Base-by-base conservation (phyloP, 306 rosid genomes). In the Corylus heterophylla region DNA sequence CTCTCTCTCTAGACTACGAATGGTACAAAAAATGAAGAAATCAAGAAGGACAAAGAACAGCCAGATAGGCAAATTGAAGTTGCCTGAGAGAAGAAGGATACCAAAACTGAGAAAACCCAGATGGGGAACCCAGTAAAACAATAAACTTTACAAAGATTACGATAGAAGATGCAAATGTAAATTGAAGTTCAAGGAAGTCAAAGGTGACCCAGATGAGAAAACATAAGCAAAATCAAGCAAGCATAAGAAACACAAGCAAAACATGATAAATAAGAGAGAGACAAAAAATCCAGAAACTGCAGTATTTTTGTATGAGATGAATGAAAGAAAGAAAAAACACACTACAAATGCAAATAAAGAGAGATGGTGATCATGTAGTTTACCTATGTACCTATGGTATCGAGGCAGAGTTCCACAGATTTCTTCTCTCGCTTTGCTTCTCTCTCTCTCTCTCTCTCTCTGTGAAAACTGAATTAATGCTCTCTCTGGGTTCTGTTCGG, bases 21-120 rank as follows among this genome's bases (percentile, higher is more conserved):
- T 16, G 56, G 17, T 29, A 29, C 69, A 9, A 47, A 17, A 63
- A 67, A 37, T 0, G 71, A 67, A 67, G 50, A 50, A 67, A 9
- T 3, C 51, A 1, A 8, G 29, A n/a, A 42, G 29, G 48, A 39
- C 7, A 17, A 66, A 17, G 0, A 67, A 8, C 51, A 8, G 27
- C 10, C 50, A 1, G 29, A 39, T 9, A 67, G 14, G 8, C 1
- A 47, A 49, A 9, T 47, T 22, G 47, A 27, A 11, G 42, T 64
- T 51, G 1, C 4, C 55, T 50, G 74, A 64, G 63, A 47, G 17
- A 16, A 29, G 76, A 66, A 76, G 44, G 63, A 49, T 17, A 63
- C 20, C 12, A 20, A 42, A 76, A 76, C 51, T 66, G 37, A 35
- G 4, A 77, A 17, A 78, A 44, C 42, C 64, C 74, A 67, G 54